Percentiles rank a stretch among this genome's conserved stretches.
phyloP scores from a whole-genome alignment of 108 stramenopile genomes.

The Nitzschia putrida region DNA sequence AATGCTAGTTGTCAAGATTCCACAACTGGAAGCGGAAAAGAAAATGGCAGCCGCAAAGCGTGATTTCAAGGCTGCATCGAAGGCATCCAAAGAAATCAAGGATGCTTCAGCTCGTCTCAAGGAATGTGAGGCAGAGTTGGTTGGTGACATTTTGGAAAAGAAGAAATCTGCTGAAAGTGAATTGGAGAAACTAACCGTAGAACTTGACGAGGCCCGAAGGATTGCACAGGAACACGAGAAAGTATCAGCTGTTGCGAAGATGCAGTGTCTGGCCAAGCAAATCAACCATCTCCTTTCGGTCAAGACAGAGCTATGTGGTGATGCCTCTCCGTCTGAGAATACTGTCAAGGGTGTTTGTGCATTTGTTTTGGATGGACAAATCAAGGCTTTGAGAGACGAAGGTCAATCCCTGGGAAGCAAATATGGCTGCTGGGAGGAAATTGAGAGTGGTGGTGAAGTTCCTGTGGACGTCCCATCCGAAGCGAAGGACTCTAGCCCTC shows the following conservation, averaged over 20 bases:
- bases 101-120: slow-evolving; percentile 67
- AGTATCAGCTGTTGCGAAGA: slow-evolving; percentile 49
- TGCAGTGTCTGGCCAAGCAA: slow-evolving; percentile 58
- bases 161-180: slow-evolving; percentile 52
- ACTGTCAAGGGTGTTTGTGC: slow-evolving; percentile 71
- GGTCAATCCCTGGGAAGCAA: slow-evolving; percentile 59
- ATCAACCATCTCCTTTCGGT: slow-evolving; percentile 46
- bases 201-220: slow-evolving; percentile 55
- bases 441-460: not conserved
- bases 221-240: slow-evolving; percentile 63
- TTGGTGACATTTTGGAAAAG: slow-evolving; percentile 56
- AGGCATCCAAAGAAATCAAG: slow-evolving; percentile 87
- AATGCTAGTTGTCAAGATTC: slow-evolving; percentile 52
- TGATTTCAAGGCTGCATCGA: slow-evolving; percentile 84
- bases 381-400: slow-evolving; percentile 58
- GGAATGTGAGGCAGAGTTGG: slow-evolving; percentile 59
- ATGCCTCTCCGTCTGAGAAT: slow-evolving; percentile 35
- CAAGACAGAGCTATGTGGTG: slow-evolving; percentile 48
- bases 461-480: not conserved
- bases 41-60: slow-evolving; percentile 70
- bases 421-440: slow-evolving; percentile 65
- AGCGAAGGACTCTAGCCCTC: not conserved
- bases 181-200: slow-evolving; percentile 39
- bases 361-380: slow-evolving; percentile 71
- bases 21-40: slow-evolving; percentile 75